phyloP scores from a whole-genome alignment of 2,329 filamentous ascomycete genomes.

The Cytospora mali region DNA sequence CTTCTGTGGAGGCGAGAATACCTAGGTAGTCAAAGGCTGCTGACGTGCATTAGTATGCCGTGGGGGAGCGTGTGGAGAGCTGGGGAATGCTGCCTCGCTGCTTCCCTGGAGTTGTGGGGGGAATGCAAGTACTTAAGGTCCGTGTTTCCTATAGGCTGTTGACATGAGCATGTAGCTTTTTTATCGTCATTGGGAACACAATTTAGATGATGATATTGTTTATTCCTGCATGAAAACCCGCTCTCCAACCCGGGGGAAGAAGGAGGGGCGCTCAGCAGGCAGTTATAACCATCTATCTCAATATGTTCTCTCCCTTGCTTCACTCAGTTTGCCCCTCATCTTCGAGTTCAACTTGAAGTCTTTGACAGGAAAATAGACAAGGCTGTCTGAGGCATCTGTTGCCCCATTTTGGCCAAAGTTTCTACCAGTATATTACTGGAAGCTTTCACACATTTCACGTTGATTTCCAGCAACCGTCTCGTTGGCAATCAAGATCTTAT shows the following conservation, averaged over 20 bases:
- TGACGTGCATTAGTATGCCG: constrained; percentile 13
- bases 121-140: background rate
- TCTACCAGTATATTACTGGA: background rate
- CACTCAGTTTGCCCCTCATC: background rate
- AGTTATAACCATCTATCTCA: background rate
- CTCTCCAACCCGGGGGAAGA: background rate
- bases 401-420: too few relatives aligned
- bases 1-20: too few relatives aligned
- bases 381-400: too few relatives aligned
- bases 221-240: background rate
- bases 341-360: background rate
- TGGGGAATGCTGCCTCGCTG: background rate
- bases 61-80: background rate
- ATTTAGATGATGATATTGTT: background rate
- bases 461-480: background rate
- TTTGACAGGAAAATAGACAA: background rate
- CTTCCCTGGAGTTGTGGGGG: background rate
- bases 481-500: background rate
- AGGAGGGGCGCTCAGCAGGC: background rate
- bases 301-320: background rate
- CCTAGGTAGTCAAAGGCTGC: background rate
- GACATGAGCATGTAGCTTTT: background rate
- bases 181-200: background rate
- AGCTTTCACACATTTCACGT: background rate
- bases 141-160: background rate